phyloP scores from a whole-genome alignment of 2,329 filamentous ascomycete species.

The Trichoderma aggressivum region DNA sequence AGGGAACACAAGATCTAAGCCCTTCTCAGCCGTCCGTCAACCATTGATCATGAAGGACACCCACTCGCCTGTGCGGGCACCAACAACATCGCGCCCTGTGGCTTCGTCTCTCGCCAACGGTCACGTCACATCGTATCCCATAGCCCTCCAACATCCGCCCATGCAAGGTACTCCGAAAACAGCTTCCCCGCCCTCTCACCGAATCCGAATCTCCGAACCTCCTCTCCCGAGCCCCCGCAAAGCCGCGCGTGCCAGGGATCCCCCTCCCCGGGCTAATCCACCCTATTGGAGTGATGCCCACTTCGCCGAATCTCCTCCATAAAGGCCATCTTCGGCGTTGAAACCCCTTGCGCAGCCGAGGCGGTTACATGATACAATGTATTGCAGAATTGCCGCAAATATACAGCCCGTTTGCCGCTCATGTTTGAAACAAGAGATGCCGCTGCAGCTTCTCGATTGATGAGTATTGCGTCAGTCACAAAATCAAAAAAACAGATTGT shows the following conservation, averaged over 20 bases:
- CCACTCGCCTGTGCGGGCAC: conserved; percentile 5
- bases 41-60: not conserved
- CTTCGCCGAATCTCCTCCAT: conserved; percentile 3
- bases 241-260: not conserved
- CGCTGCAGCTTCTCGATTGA: not conserved
- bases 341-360: not conserved
- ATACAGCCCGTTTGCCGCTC: not conserved
- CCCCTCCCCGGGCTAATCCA: not conserved
- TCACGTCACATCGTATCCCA: not conserved
- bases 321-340: not conserved
- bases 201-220: conserved; percentile 12
- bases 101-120: not conserved
- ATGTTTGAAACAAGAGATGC: not conserved
- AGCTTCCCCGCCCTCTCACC: not conserved
- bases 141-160: not conserved
- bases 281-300: not conserved
- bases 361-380: not conserved
- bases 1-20: not conserved
- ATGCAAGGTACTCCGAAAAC: conserved; percentile 4
- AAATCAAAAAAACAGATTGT: not conserved
- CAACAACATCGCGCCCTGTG: not conserved
- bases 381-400: not conserved
- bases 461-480: not conserved
- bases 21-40: not conserved
- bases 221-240: not conserved